phyloP scores from a whole-genome alignment of 1,284 basidiomycete genomes.

The Schizophyllum commune region DNA sequence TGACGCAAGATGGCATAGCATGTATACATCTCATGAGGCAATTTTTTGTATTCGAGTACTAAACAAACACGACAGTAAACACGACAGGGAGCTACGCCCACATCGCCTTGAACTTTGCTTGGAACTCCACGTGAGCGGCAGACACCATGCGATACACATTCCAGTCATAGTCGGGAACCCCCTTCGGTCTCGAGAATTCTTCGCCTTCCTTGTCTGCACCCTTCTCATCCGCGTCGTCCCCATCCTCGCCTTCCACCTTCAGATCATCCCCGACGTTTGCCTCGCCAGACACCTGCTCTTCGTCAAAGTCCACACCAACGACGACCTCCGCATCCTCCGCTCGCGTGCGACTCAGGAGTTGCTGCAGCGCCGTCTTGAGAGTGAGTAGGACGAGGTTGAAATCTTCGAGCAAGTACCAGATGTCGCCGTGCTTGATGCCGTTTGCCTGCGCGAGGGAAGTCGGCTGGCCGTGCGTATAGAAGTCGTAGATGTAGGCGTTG shows the following conservation, averaged over 20 bases:
- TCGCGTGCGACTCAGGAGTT: constrained; percentile 28
- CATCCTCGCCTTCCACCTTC: constrained; percentile 19
- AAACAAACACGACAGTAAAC: not conserved
- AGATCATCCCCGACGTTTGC: constrained; percentile 22
- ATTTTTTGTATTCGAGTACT: too few relatives aligned
- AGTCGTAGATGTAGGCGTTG: constrained; percentile 63
- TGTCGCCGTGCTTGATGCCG: constrained; percentile 46
- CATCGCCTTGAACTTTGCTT: constrained; percentile 43
- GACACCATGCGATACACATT: constrained; percentile 44
- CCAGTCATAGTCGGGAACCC: constrained; percentile 44
- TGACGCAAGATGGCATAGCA: too few relatives aligned
- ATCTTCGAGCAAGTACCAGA: constrained; percentile 57
- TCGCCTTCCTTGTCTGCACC: constrained; percentile 16
- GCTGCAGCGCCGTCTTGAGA: constrained; percentile 36
- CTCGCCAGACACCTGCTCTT: constrained; percentile 22
- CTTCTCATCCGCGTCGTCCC: constrained; percentile 12
- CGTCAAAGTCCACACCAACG: constrained; percentile 12
- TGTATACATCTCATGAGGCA: too few relatives aligned
- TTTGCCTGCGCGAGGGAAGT: constrained; percentile 42
- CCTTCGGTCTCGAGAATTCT: constrained; percentile 19
- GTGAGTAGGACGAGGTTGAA: constrained; percentile 45
- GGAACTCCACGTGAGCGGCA: constrained; percentile 39
- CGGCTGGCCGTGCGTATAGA: constrained; percentile 56
- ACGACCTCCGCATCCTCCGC: constrained; percentile 10
- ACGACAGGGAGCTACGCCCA: constrained; percentile 29